phyloP scores from a whole-genome alignment of 2,329 filamentous ascomycete species.

The Polychaeton citri region DNA sequence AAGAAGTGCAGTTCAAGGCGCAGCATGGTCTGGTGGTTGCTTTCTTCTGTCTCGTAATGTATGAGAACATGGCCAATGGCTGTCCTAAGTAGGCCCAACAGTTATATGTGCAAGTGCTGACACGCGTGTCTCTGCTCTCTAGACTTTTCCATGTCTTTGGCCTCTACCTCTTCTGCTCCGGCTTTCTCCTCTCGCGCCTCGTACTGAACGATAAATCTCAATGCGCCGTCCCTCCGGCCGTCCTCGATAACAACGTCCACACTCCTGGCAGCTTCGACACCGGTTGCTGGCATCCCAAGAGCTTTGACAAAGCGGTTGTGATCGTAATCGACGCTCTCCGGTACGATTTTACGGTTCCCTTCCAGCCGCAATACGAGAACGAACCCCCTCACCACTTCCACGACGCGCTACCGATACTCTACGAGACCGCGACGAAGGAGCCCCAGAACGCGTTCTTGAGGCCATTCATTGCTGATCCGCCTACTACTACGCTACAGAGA shows the following conservation, averaged over 20 bases:
- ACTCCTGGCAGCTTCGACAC: slow-evolving; percentile 31
- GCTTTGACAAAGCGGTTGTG: slow-evolving; percentile 81
- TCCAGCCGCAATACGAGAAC: slow-evolving; percentile 37
- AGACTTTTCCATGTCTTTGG: slow-evolving; percentile 63
- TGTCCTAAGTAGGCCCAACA: background rate
- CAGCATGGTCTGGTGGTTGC: slow-evolving; percentile 40
- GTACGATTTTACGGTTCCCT: slow-evolving; percentile 91
- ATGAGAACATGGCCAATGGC: slow-evolving; percentile 6
- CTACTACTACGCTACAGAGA: slow-evolving; percentile 82
- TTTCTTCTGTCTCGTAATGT: slow-evolving; percentile 59
- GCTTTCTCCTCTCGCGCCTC: slow-evolving; percentile 81
- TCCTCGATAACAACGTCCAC: slow-evolving; percentile 22
- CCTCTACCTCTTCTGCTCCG: slow-evolving; percentile 85
- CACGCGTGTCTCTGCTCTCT: slow-evolving; percentile 1
- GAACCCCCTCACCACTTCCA: slow-evolving; percentile 55
- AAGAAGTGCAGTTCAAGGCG: slow-evolving; percentile 39
- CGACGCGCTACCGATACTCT: slow-evolving; percentile 73
- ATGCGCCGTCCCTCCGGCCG: slow-evolving; percentile 60
- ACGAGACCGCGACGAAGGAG: slow-evolving; percentile 62
- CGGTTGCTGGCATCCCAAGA: slow-evolving; percentile 94
- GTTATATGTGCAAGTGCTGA: background rate
- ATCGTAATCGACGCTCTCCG: slow-evolving; percentile 85
- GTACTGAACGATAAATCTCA: slow-evolving; percentile 66
- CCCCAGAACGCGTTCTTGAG: slow-evolving; percentile 78
- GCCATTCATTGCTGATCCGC: slow-evolving; percentile 94